Base-by-base conservation (phyloP, 2,329 filamentous ascomycete genomes). In the Monilinia polystroma region DNA sequence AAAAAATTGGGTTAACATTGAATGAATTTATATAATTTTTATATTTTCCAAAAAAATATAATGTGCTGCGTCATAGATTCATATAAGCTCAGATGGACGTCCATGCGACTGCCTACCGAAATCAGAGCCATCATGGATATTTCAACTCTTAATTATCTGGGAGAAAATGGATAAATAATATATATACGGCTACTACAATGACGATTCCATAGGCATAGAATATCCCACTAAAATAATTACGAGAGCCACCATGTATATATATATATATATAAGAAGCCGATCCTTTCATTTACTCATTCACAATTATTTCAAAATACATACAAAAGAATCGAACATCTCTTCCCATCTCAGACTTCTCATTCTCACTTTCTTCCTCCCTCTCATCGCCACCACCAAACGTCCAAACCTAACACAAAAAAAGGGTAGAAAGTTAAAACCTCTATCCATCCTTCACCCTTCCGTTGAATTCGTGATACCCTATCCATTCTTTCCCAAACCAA, bases 261-360 rank as follows among this genome's bases (percentile, higher is more conserved):
- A 43, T 41, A 41, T 41, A 41, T 16, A 47, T 23, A 23, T 23
- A 23, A 23, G 14, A 60, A 60, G 29, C 20, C 20, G 53, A 7
- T 45, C 29, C 29, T 38, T 60, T 26, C 43, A 38, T 60, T 60
- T 51, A 60, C 29, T 35, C 45, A 26, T 51, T 51, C 58, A 60
- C 45, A 38, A 60, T 38, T 60, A 60, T 49, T 60, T 60, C 58
- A 60, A 60, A 60, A 60, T 60, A 60, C 43, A 60, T 60, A 60
- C 58, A 60, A 23, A 60, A 60, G 58, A 60, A 60, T 60, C 29
- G 58, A 51, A 60, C 29, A 49, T 51, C n/a, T 60, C 58, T 20
- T 60, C 58, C 29, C 58, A 38, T 60, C 58, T 51, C 32, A 38
- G n/a, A 38, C 29, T 51, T 49, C 29, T 10, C 4, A 51, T 38